Evolutionary conservation across 169 alveolate species (phyloP).

Genomic region (Eimeria brunetti): DNA sequence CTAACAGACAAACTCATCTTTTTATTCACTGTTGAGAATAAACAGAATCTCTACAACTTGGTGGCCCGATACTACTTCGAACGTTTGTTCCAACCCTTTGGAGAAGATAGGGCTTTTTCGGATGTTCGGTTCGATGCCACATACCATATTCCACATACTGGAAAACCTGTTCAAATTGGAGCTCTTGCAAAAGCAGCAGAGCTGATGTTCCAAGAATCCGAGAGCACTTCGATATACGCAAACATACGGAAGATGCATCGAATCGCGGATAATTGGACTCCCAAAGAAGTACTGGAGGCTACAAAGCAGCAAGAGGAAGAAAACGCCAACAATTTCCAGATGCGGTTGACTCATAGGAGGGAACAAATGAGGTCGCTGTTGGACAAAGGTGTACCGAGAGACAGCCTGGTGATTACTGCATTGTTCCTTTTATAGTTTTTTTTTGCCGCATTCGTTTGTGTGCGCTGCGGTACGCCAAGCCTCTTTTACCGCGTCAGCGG

Average conservation of each 20-base stretch:
- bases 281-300: background rate
- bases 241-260: background rate
- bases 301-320: background rate
- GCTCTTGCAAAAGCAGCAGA: background rate
- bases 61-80: background rate
- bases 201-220: background rate
- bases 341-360: background rate
- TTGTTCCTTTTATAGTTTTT: background rate
- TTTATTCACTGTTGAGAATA: background rate
- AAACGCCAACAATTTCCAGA: background rate
- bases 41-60: background rate
- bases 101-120: background rate
- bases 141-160: background rate
- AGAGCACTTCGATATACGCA: background rate
- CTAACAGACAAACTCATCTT: background rate
- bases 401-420: background rate
- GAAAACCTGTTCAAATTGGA: background rate
- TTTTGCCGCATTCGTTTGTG: background rate
- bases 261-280: background rate
- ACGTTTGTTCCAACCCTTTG: background rate
- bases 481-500: background rate
- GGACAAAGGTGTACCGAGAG: background rate
- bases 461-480: background rate
- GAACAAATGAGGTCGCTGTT: slow-evolving; percentile 1
- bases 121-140: background rate